Evolutionary conservation across 2,329 filamentous ascomycete species (phyloP), one percentile per base, ranked within the genome.

Genomic region (Pseudocercospora musae): DNA sequence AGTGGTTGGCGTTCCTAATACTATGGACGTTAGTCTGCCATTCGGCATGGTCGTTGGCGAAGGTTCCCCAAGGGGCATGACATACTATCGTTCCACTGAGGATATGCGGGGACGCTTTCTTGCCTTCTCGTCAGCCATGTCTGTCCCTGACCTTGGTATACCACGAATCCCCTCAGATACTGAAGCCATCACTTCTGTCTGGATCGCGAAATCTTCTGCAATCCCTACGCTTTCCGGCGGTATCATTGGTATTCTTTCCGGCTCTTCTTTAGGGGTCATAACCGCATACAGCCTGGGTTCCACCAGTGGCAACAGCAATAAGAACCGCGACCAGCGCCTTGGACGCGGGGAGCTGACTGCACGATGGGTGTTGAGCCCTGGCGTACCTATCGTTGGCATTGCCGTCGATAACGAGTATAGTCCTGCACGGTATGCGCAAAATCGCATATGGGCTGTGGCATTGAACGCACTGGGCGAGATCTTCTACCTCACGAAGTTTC

Each of bases 381-480:
- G 95, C 44, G 92, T 98, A 2, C 95, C 95, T 0, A 95, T 99
- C 64, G 84, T 97, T 58, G 85, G 87, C 0, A 86, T 99, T 63
- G 86, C 86, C 49, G 85, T 96, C 6, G 95, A 99, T 71, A 92
- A 96, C 27, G 86, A 86, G 57, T 95, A 92, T 75, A 93, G 84
- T 54, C 76, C 83, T 25, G 88, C 87, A 69, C 87, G 93, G 29
- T 88, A 88, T 72, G 79, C 84, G 3, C 81, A 87, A 55, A 85
- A 86, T 11, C 87, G 93, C 27, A 85, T 95, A 11, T 98, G 92
- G 92, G 92, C 91, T n/a, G 89, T 94, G 46, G 91, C 87, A n/a
- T 78, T 99, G 57, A 99, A 99, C 74, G 94, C 95, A 0, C 81
- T 99, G 8, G 95, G 95, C 1, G 95, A 99, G 75, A 81, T 96